A percentile compares a stretch with the other conserved stretches of the same genome.
These are phyloP conservation scores for Ostreobium quekettii DNA, from an alignment of 139 green algal species.

Conservation along the genomic window DNA sequence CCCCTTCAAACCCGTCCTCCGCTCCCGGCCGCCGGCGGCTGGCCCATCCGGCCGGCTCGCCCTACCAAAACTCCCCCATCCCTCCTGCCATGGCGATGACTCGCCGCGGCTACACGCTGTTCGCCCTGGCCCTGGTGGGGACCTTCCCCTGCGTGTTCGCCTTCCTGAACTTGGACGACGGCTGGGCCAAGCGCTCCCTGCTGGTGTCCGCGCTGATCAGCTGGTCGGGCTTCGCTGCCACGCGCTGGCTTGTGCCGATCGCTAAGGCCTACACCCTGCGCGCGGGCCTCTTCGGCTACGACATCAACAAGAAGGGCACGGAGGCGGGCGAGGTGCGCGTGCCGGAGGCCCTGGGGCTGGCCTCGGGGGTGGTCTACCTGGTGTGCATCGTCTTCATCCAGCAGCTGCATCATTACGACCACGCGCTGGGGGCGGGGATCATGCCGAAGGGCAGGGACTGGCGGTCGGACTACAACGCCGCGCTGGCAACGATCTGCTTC, in stretches of 20 bases:
- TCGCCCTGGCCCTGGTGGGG: background rate
- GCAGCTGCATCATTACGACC: conserved; percentile 77
- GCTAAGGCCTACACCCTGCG: conserved; percentile 21
- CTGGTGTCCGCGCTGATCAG: conserved; percentile 40
- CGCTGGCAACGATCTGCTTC: conserved; percentile 90
- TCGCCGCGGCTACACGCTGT: background rate
- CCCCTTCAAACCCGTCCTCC: too few species aligned
- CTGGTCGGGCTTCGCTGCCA: conserved; percentile 51
- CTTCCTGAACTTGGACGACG: background rate
- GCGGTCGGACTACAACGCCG: conserved; percentile 97
- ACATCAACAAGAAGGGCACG: conserved; percentile 88
- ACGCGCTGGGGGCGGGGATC: background rate
- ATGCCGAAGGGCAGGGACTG: conserved; percentile 46
- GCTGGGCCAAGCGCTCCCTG: background rate
- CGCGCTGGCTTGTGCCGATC: conserved; percentile 56
- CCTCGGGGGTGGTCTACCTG: conserved; percentile 81
- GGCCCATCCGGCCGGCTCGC: too few species aligned
- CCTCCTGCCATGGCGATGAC: conserved; percentile 2
- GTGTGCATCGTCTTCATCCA: conserved; percentile 86
- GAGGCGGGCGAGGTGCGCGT: conserved; percentile 61
- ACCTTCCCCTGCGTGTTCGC: background rate
- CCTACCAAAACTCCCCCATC: too few species aligned
- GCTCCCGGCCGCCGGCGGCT: too few species aligned
- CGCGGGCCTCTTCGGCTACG: conserved; percentile 67
- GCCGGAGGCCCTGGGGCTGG: conserved; percentile 84